A percentile compares a stretch with the other conserved stretches of the same genome.
Evolutionary conservation across 1,284 basidiomycete species (phyloP).

Genomic region (Ceratobasidium sp.): DNA sequence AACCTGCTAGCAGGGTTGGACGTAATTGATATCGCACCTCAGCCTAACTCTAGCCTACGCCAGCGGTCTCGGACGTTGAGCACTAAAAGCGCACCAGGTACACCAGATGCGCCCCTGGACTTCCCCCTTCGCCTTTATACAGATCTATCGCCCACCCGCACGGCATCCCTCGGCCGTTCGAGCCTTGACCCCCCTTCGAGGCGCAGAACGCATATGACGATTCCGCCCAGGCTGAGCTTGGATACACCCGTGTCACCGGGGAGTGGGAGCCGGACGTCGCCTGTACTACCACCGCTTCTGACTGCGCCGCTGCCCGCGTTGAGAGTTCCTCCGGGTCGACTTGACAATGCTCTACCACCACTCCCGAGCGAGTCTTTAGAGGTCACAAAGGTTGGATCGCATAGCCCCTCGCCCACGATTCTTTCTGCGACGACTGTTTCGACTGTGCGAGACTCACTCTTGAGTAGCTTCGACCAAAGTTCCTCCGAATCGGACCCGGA

Average conservation of each 20-base stretch:
- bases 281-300: not conserved
- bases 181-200: not conserved
- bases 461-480: slow-evolving; percentile 22
- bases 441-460: slow-evolving; percentile 27
- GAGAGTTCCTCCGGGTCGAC: not conserved
- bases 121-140: not conserved
- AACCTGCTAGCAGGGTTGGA: slow-evolving; percentile 21
- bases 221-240: slow-evolving; percentile 21
- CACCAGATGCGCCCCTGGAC: not conserved
- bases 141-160: not conserved
- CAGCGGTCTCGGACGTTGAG: slow-evolving; percentile 40
- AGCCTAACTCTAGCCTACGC: slow-evolving; percentile 6
- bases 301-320: not conserved
- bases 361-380: not conserved
- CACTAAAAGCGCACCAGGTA: slow-evolving; percentile 35
- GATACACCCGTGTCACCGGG: slow-evolving; percentile 1
- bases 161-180: not conserved
- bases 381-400: not conserved
- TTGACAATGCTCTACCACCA: not conserved
- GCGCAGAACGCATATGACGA: not conserved
- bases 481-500: slow-evolving; percentile 40
- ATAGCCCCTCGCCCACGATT: slow-evolving; percentile 33
- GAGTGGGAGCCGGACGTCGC: not conserved
- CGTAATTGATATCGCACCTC: slow-evolving; percentile 24
- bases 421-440: slow-evolving; percentile 36